phyloP scores from a whole-genome alignment of 2,329 filamentous ascomycete genomes.

The Cladosporium austrohemisphaericum region DNA sequence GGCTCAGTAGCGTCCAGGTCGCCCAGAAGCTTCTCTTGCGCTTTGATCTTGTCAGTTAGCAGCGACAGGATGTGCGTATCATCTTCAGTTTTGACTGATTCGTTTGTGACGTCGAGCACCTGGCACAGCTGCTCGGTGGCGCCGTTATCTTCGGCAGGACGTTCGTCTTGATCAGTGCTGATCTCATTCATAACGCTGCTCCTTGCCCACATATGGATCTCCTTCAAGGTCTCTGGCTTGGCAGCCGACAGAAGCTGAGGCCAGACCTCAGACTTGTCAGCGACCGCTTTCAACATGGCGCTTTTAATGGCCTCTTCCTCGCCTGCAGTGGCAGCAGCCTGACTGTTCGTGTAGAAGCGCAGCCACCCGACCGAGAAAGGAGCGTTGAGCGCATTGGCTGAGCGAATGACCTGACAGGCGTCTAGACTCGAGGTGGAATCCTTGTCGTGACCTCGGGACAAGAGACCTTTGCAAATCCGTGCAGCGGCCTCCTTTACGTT shows the following conservation, averaged over 20 bases:
- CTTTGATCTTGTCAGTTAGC: slow-evolving; percentile 27
- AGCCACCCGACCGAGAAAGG: slow-evolving; percentile 10
- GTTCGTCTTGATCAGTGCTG: slow-evolving; percentile 1
- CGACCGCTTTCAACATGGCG: slow-evolving; percentile 39
- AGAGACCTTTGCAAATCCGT: slow-evolving; percentile 3
- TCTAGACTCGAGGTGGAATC: not conserved
- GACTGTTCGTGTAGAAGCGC: not conserved
- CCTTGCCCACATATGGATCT: slow-evolving; percentile 30
- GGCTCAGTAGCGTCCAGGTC: not conserved
- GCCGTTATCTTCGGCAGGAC: not conserved
- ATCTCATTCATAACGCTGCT: slow-evolving; percentile 31
- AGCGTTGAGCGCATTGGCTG: slow-evolving; percentile 9
- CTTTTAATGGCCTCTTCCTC: slow-evolving; percentile 16
- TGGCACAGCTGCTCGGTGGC: slow-evolving; percentile 16
- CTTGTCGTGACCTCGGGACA: not conserved
- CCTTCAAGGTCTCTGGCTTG: slow-evolving; percentile 26
- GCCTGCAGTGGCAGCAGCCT: not conserved
- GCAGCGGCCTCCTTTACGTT: not conserved
- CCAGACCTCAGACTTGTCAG: slow-evolving; percentile 40
- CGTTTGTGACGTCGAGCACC: slow-evolving; percentile 27
- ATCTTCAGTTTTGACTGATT: slow-evolving; percentile 19
- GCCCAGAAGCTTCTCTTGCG: slow-evolving; percentile 3
- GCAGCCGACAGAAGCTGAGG: slow-evolving; percentile 40
- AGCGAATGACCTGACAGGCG: slow-evolving; percentile 8
- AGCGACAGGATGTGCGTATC: slow-evolving; percentile 17